These are phyloP conservation scores for Gossypium gossypioides DNA, from an alignment of 441 rosid species.

Conservation along the genomic window DNA sequence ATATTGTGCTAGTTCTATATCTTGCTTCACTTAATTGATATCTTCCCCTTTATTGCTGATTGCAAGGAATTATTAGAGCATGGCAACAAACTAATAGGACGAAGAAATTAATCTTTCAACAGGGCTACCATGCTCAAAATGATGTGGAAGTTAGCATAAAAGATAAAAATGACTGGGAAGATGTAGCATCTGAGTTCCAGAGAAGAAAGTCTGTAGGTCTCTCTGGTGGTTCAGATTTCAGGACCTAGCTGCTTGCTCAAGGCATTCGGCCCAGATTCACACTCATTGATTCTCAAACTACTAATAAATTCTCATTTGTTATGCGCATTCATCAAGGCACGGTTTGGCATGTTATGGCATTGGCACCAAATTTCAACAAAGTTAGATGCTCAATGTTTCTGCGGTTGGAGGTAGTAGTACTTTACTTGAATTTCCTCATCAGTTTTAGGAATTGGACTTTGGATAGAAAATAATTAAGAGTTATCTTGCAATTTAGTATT, in stretches of 20 bases:
- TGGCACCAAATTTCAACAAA: neutral
- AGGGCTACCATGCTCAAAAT: neutral
- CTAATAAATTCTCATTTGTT: neutral
- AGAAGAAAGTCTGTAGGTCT: neutral
- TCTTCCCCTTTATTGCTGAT: neutral
- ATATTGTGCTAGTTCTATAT: too few species aligned
- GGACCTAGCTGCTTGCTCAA: neutral
- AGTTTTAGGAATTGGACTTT: constrained; percentile 1
- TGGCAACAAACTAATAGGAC: neutral
- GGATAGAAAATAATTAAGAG: constrained; percentile 2
- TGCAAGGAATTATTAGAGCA: neutral
- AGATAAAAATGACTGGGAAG: neutral
- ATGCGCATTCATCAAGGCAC: too few species aligned
- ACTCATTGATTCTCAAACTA: neutral
- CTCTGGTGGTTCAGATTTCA: neutral
- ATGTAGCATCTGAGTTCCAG: neutral
- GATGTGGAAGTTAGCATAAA: neutral
- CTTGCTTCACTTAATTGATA: too few species aligned
- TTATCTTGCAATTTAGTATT: constrained; percentile 6
- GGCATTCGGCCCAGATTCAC: neutral
- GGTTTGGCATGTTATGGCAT: neutral
- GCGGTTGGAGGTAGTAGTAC: neutral
- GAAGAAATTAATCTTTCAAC: neutral
- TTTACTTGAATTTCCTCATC: neutral
- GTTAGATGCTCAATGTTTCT: neutral